Evolutionary conservation across 2,329 filamentous ascomycete species (phyloP).

Genomic region (Xylaria sp.): DNA sequence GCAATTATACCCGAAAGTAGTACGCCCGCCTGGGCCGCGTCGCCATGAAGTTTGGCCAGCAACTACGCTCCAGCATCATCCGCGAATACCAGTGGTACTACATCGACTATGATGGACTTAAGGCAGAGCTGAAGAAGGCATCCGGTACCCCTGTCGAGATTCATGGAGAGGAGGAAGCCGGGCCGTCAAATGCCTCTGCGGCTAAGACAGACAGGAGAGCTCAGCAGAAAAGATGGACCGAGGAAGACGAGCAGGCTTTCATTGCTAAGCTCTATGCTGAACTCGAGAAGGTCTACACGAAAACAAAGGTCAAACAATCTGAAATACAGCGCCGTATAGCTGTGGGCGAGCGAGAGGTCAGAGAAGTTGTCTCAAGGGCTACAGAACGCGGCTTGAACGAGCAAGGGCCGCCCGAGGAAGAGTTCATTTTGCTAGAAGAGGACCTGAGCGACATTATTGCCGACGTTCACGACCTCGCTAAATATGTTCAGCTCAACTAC

Average conservation of each 20-base stretch:
- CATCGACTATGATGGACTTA: slow-evolving; percentile 96
- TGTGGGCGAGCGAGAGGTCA: slow-evolving; percentile 88
- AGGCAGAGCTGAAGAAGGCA: slow-evolving; percentile 82
- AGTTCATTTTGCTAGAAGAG: slow-evolving; percentile 93
- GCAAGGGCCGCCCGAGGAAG: slow-evolving; percentile 81
- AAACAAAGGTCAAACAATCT: slow-evolving; percentile 96
- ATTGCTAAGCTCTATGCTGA: slow-evolving; percentile 88
- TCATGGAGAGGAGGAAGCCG: slow-evolving; percentile 52
- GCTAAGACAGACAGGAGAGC: slow-evolving; percentile 55
- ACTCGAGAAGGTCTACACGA: slow-evolving; percentile 96
- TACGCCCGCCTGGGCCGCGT: slow-evolving; percentile 61
- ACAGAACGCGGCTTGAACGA: slow-evolving; percentile 69
- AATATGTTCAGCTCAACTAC: slow-evolving; percentile 98
- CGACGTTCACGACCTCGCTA: slow-evolving; percentile 96
- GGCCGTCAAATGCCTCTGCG: slow-evolving; percentile 48
- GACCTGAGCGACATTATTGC: slow-evolving; percentile 98
- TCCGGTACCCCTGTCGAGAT: slow-evolving; percentile 59
- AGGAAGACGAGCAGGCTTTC: slow-evolving; percentile 91
- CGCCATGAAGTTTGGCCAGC: slow-evolving; percentile 91
- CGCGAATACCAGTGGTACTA: slow-evolving; percentile 99
- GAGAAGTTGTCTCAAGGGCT: slow-evolving; percentile 80
- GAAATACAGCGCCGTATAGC: slow-evolving; percentile 94
- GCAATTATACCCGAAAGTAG: slow-evolving; percentile 35
- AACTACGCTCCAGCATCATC: slow-evolving; percentile 94
- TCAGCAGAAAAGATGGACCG: slow-evolving; percentile 77